phyloP scores from a whole-genome alignment of 768 basidiomycete species.

The Pisolithus orientalis region DNA sequence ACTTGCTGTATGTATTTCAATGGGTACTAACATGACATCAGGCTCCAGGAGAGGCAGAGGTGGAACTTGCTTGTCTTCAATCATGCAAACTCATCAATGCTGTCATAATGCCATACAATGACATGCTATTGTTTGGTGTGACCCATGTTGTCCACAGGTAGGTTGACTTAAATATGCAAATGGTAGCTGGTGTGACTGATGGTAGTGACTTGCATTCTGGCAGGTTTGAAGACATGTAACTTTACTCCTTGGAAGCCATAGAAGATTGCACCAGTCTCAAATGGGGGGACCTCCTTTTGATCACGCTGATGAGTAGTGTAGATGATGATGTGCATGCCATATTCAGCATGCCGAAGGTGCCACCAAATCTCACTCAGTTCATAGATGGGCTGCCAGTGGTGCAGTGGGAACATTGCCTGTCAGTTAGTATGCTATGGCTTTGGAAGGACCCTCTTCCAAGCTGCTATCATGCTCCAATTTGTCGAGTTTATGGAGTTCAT shows the following conservation, averaged over 20 bases:
- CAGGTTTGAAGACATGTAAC: neutral
- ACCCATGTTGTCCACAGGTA: neutral
- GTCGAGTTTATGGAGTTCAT: neutral
- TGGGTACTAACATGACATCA: neutral
- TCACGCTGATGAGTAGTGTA: neutral
- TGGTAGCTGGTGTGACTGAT: neutral
- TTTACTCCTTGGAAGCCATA: neutral
- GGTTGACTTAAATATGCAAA: neutral
- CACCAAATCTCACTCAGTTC: neutral
- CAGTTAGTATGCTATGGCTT: neutral
- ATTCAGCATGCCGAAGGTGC: neutral
- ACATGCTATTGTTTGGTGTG: slow-evolving; percentile 2
- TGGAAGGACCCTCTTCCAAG: neutral
- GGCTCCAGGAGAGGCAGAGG: slow-evolving; percentile 5
- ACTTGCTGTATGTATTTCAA: neutral
- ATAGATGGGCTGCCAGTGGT: neutral
- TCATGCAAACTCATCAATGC: neutral
- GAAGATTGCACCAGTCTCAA: neutral
- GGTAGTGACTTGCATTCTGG: too few relatives aligned
- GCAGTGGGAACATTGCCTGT: neutral
- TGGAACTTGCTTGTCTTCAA: slow-evolving; percentile 1
- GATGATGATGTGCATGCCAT: neutral
- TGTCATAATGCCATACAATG: neutral
- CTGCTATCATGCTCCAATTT: neutral
- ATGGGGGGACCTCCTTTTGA: neutral